These are phyloP conservation scores for Venturia aucupariae DNA, from an alignment of 2,329 filamentous ascomycete genomes.

Conservation along the genomic window DNA sequence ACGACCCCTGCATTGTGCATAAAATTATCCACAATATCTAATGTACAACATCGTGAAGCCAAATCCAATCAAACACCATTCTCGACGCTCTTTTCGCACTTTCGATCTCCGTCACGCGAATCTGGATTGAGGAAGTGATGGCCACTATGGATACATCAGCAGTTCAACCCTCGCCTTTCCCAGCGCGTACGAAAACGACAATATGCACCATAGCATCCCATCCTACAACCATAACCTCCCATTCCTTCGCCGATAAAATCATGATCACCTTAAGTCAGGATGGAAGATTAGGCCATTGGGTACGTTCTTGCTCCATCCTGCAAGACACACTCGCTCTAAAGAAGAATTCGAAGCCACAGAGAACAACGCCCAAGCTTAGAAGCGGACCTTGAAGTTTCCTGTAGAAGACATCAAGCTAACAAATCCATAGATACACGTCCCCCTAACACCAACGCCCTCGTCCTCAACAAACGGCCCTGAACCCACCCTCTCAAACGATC, in stretches of 20 bases:
- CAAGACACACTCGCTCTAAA: background rate
- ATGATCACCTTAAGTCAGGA: conserved; percentile 81
- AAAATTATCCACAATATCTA: background rate
- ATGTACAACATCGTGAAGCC: background rate
- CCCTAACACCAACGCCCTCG: conserved; percentile 56
- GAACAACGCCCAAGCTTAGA: background rate
- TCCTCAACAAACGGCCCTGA: conserved; percentile 47
- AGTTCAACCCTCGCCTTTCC: conserved; percentile 47
- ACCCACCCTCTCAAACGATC: conserved; percentile 20
- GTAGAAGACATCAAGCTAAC: conserved; percentile 18
- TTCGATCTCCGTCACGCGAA: no score
- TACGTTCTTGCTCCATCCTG: conserved; percentile 34
- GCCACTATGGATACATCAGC: background rate
- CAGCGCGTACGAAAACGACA: conserved; percentile 49
- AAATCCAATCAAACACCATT: no score
- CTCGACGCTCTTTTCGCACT: background rate
- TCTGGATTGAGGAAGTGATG: no score
- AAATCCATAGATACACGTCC: conserved; percentile 61
- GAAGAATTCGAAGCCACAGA: background rate
- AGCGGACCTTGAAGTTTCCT: background rate
- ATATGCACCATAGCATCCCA: conserved; percentile 23
- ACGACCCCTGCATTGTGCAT: background rate
- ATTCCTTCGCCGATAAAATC: conserved; percentile 83
- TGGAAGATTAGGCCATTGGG: conserved; percentile 85
- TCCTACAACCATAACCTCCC: conserved; percentile 60